Conservation (phyloP, 768 basidiomycete genomes). For the Calocybe gangraenosa region DNA sequence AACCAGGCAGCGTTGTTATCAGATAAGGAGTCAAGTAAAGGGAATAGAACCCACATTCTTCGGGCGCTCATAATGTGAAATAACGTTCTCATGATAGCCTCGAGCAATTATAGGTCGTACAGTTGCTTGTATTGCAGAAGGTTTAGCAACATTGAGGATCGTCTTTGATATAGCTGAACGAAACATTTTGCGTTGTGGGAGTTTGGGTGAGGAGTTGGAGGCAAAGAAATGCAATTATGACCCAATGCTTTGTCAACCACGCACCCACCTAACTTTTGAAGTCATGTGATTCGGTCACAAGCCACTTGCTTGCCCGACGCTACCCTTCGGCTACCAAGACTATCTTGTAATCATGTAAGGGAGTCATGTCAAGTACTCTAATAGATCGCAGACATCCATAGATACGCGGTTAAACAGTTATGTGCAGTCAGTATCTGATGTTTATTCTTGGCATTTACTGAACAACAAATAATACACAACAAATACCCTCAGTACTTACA, state of each 20-base stretch:
- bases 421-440: background rate
- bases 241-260: slow-evolving; percentile 16
- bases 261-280: background rate
- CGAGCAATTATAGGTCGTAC: slow-evolving; percentile 55
- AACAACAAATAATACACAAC: slow-evolving; percentile 2
- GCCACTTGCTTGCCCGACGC: too few relatives aligned
- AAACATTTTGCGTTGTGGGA: slow-evolving; percentile 54
- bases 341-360: too few relatives aligned
- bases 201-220: slow-evolving; percentile 11
- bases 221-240: slow-evolving; percentile 2
- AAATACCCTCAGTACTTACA: background rate
- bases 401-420: too few relatives aligned
- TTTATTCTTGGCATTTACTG: background rate
- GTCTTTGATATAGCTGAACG: slow-evolving; percentile 55
- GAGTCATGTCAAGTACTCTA: too few relatives aligned
- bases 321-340: too few relatives aligned
- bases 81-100: slow-evolving; percentile 93
- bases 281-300: too few relatives aligned
- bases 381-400: too few relatives aligned
- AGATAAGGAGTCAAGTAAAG: slow-evolving; percentile 43
- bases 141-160: slow-evolving; percentile 43
- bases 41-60: slow-evolving; percentile 73
- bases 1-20: slow-evolving; percentile 39
- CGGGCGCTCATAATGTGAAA: slow-evolving; percentile 95
- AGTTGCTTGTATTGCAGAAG: slow-evolving; percentile 32